phyloP scores from a whole-genome alignment of 768 basidiomycete genomes.

The Arthromyces matolae region DNA sequence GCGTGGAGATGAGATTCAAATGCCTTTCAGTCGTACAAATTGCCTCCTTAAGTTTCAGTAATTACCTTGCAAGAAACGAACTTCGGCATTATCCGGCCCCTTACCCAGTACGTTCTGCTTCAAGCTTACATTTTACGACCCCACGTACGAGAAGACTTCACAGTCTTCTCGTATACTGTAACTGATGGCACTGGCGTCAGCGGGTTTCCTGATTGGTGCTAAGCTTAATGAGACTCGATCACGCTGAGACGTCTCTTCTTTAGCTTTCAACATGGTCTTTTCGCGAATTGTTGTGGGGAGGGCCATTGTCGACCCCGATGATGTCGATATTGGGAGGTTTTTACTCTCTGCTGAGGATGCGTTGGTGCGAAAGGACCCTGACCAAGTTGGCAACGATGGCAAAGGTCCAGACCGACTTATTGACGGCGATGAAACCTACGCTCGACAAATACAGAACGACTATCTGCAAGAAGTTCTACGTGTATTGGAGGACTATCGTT shows the following conservation, averaged over 20 bases:
- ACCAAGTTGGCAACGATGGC: constrained; percentile 27
- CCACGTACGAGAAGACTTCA: no score
- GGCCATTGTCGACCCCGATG: constrained; percentile 11
- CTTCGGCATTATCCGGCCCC: no score
- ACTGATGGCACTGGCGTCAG: no score
- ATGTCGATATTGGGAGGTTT: constrained; percentile 34
- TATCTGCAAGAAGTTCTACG: constrained; percentile 27
- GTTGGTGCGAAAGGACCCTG: constrained; percentile 37
- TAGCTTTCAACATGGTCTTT: constrained; percentile 6
- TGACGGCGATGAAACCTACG: constrained; percentile 32
- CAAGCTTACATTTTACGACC: no score
- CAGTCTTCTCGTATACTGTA: no score
- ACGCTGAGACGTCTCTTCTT: neutral
- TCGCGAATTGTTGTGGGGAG: constrained; percentile 8
- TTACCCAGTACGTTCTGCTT: no score
- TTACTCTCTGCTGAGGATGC: constrained; percentile 38
- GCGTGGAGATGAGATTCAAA: no score
- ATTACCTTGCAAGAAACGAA: no score
- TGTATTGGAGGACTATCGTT: constrained; percentile 31
- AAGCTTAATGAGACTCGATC: neutral
- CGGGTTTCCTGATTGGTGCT: neutral
- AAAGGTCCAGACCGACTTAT: constrained; percentile 36
- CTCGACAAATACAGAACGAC: constrained; percentile 39
- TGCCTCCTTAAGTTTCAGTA: no score
- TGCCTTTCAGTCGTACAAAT: no score